A percentile compares a stretch with the other conserved stretches of the same genome.
These are phyloP conservation scores for Mortierella sp. DNA, from an alignment of 371 early-diverging fungal genomes.

Conservation along the genomic window DNA sequence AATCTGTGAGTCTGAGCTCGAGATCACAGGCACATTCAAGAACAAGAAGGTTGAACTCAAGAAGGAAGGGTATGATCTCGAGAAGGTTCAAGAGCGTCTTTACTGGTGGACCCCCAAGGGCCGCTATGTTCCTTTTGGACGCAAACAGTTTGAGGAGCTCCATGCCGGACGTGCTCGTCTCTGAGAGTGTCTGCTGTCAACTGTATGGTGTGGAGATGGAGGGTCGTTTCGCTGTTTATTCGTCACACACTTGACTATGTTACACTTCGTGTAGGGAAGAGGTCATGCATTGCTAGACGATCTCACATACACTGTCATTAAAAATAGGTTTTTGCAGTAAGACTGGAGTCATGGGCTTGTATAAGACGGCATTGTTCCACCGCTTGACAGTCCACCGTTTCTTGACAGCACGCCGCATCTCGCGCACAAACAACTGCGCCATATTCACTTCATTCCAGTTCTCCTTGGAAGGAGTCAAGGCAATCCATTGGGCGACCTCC, in stretches of 20 bases:
- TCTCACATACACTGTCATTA: too few relatives aligned
- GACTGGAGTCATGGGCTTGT: neutral
- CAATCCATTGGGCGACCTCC: slow-evolving; percentile 42
- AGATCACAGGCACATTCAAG: slow-evolving; percentile 69
- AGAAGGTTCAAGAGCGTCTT: slow-evolving; percentile 35
- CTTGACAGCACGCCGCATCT: slow-evolving; percentile 36
- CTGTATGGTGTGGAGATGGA: too few relatives aligned
- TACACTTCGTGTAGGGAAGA: too few relatives aligned
- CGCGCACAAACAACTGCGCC: slow-evolving; percentile 32
- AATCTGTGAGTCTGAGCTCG: slow-evolving; percentile 42
- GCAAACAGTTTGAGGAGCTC: slow-evolving; percentile 22
- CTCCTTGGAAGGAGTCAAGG: slow-evolving; percentile 5
- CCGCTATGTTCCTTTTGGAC: slow-evolving; percentile 30
- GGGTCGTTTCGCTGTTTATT: neutral
- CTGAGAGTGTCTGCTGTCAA: neutral
- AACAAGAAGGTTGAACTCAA: slow-evolving; percentile 64
- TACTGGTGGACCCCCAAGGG: slow-evolving; percentile 53
- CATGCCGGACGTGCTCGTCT: slow-evolving; percentile 35
- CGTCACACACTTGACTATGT: too few relatives aligned
- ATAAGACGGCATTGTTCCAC: slow-evolving; percentile 33
- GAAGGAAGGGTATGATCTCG: slow-evolving; percentile 64
- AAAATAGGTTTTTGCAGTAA: neutral
- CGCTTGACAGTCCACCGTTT: slow-evolving; percentile 19
- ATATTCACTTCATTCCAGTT: slow-evolving; percentile 14
- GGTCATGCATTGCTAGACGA: neutral